A percentile compares a stretch with the other conserved stretches of the same genome.
Conservation (phyloP, 1,284 basidiomycete species). For the Puccinia novopanici region DNA sequence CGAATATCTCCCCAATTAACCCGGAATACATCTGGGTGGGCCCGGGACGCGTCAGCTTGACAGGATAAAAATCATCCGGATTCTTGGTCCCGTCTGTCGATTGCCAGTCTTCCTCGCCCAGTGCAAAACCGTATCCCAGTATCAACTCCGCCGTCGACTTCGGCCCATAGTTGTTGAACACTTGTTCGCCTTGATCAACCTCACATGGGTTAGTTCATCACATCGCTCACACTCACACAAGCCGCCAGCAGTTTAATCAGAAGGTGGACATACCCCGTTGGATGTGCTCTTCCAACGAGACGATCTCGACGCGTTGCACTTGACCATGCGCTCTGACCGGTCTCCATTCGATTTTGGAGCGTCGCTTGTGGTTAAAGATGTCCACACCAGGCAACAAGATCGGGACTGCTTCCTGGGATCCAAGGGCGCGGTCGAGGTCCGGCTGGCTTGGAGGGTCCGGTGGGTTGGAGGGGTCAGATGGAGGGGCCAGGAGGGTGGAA, state of each 20-base stretch:
- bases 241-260: background rate
- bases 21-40: background rate
- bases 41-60: constrained; percentile 29
- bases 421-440: background rate
- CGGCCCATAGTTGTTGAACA: constrained; percentile 48
- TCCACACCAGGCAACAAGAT: constrained; percentile 47
- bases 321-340: background rate
- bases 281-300: constrained; percentile 25
- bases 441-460: background rate
- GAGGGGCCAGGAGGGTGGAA: constrained; percentile 7
- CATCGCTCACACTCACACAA: too few species aligned
- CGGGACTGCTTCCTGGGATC: background rate
- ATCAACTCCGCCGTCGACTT: constrained; percentile 48
- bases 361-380: constrained; percentile 37
- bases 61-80: constrained; percentile 43
- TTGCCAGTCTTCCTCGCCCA: constrained; percentile 42
- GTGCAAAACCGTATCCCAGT: constrained; percentile 44
- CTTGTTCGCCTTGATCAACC: constrained; percentile 33
- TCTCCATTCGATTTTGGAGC: constrained; percentile 41
- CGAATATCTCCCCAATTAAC: background rate
- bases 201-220: too few species aligned
- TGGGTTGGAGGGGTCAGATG: background rate
- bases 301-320: constrained; percentile 1
- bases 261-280: background rate
- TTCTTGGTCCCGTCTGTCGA: background rate